Evolutionary conservation across 257 asterid genomes (phyloP), one percentile per base, ranked within the genome.

Genomic region (Rubia yunnanensis): DNA sequence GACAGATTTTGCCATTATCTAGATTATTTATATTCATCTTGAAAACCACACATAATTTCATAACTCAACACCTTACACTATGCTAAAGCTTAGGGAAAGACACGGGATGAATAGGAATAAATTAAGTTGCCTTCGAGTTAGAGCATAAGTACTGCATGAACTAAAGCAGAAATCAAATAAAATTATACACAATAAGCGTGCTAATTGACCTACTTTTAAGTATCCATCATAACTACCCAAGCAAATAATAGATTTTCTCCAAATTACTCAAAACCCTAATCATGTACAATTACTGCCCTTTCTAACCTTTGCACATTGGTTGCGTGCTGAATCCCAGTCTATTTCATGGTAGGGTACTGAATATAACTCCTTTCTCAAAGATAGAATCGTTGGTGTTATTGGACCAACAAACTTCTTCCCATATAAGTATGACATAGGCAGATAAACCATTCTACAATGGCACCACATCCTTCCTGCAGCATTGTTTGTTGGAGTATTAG

Each of bases 391-490:
- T 64, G 96, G 97, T 48, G 98, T 92, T 69, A 92, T 74, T 70
- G 95, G 95, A 62, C 96, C 98, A 59, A 89, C 91, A 69, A 87
- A 89, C 78, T 96, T 83, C 84, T 82, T 92, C 64, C 98, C 98
- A 73, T 84, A 92, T 78, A 92, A 73, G 79, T 92, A 92, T 64
- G 91, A 92, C 97, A 92, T 92, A 54, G 98, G 97, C 36, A 92
- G 95, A 80, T 92, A 92, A 79, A 92, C 98, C 98, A 92, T 92
- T 70, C 98, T 80, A 69, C 98, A 89, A 81, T 92, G 98, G 79
- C 98, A 92, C 98, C 98, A 92, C 98, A 92, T 92, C 72, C 97
- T 92, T 76, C 98, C 98, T 92, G 94, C 78, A 78, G 72, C 55
- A 69, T 18, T 55, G 59, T 75, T 60, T 41, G 67, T 52, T 17